A percentile compares a stretch with the other conserved stretches of the same genome.
These are phyloP conservation scores for Camelina neglecta DNA, from an alignment of 345 rosid genomes.

Conservation along the genomic window DNA sequence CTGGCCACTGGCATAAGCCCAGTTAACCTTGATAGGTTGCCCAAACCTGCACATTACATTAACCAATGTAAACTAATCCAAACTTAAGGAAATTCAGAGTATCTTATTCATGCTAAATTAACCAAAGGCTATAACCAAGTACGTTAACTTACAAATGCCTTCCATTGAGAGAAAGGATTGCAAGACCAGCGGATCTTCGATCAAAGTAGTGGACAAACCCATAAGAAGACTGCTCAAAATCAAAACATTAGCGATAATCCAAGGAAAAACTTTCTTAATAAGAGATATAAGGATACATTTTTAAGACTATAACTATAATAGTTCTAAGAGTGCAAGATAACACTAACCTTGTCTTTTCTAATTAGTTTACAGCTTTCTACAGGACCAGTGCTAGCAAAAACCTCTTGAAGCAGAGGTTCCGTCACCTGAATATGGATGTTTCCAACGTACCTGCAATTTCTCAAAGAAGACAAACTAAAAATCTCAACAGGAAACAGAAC, in stretches of 20 bases:
- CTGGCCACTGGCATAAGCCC: slow-evolving; percentile 68
- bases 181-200: slow-evolving; percentile 85
- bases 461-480: slow-evolving; percentile 39
- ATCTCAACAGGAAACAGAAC: slow-evolving; percentile 19
- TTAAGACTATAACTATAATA: background rate
- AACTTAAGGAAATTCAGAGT: background rate
- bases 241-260: slow-evolving; percentile 15
- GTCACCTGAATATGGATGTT: slow-evolving; percentile 44
- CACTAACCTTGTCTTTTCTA: slow-evolving; percentile 83
- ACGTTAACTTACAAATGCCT: slow-evolving; percentile 77
- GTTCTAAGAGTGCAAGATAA: background rate
- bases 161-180: slow-evolving; percentile 89
- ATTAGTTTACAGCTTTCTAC: slow-evolving; percentile 93
- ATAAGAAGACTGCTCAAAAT: slow-evolving; percentile 73
- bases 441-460: slow-evolving; percentile 55
- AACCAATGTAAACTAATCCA: slow-evolving; percentile 9
- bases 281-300: background rate
- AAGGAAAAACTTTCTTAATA: background rate
- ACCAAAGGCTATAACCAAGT: background rate
- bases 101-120: background rate
- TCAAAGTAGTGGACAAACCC: slow-evolving; percentile 96
- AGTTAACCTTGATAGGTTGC: slow-evolving; percentile 45
- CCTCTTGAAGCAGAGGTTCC: slow-evolving; percentile 58
- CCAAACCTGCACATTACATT: slow-evolving; percentile 71
- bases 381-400: slow-evolving; percentile 90